Evolutionary conservation across 352 stramenopile species (phyloP), one percentile per base, ranked within the genome.

Genomic region (Thalassiosira pacifica): DNA sequence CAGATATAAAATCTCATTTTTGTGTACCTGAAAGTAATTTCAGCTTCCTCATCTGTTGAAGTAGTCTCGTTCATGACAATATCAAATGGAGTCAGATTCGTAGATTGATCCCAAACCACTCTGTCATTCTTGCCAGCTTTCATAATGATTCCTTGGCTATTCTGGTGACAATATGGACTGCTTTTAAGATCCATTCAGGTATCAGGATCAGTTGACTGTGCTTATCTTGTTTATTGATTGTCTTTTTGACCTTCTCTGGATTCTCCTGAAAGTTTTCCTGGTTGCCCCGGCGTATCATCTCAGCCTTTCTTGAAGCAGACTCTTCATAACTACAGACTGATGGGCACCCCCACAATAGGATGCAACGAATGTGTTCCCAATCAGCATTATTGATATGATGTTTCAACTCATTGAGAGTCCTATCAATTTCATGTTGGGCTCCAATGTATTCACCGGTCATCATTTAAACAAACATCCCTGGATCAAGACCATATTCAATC

Each of bases 21-120:
- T 10, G 37, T 64, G 27, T 71, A 19, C 0, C 82, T 76, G 63
- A 85, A 88, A 4, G 81, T 82, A 42, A 88, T 70, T 5, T 26
- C 0, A 4, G 82, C 2, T 37, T 82, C 61, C 9, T 70, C 31
- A 5, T 45, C 31, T 19, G 18, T 75, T 2, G 27, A 29, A 18
- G 77, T 75, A 3, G 76, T 16, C 1, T 79, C 37, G 22, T 86
- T 77, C 24, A 86, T 48, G 0, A 66, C 57, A 8, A 67, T 52
- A 8, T 82, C 24, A 0, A 40, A 26, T 18, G 42, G 11, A 19
- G n/a, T 19, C 0, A 1, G 40, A 9, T 57, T 74, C 19, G 63
- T 85, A 0, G 26, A 60, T 16, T 45, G 60, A 63, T 85, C 77
- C 67, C 68, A 85, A 4, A 78, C 61, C 0, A 85, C 1, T 40